Evolutionary conservation across 345 rosid species (phyloP), one percentile per base, ranked within the genome.

Genomic region (Eucalyptus marginata): DNA sequence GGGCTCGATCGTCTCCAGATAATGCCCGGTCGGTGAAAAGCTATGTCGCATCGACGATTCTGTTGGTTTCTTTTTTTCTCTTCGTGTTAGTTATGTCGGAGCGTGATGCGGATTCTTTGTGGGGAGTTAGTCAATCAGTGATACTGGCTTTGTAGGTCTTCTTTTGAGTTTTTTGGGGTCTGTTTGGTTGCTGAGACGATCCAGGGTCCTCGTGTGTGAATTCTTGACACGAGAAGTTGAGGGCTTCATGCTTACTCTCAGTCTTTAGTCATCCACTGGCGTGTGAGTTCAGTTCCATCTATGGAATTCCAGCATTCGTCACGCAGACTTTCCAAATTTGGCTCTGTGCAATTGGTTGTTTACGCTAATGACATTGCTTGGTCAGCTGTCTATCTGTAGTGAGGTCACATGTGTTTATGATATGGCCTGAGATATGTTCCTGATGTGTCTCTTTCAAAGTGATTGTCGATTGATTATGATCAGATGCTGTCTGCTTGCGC

Each of bases 1-100:
- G 71, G 98, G 50, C 95, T 95, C 31, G 97, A 96, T 81, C 93
- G 94, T 87, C 97, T 97, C 86, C 98, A 96, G 90, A 96, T 97
- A 89, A 96, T 97, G 99, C 98, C 98, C 17, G 99, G 99, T 96
- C 87, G 86, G 92, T 87, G 47, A 71, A 68, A 40, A 10, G 18
- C 80, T 9, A 5, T 16, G 43, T 49, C 51, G 51, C 51, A 49
- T 49, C 51, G 51, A 49, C 51, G 51, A 49, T 49, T 49, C 16
- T 1, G 51, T 49, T 49, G 51, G 51, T 0, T 52, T 18, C 27
- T 20, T 40, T 71, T n/a, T 66, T 18, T 16, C 47, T 76, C 47
- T 18, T 76, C 27, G 46, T 36, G 14, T 76, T 36, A 10, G 24
- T 1, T 10, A 27, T 36, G 46, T 36, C 83, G 27, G 43, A 76